These are phyloP conservation scores for Triticum urartu DNA, from an alignment of 176 grass and related monocot species.

Conservation along the genomic window DNA sequence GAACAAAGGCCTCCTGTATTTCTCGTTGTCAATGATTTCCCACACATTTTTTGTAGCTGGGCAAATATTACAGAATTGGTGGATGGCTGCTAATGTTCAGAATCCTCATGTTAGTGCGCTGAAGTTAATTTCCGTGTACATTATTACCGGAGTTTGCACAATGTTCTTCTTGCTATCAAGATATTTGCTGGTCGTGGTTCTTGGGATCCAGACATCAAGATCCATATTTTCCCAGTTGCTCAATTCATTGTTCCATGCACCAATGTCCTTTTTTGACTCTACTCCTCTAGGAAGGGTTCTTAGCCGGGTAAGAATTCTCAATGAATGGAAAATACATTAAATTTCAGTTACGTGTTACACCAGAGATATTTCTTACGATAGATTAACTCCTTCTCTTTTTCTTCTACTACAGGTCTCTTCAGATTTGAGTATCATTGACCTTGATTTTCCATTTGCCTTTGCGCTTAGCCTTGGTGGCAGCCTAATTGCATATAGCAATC, in stretches of 20 bases:
- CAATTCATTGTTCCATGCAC: conserved; percentile 71
- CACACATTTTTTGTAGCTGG: conserved; percentile 58
- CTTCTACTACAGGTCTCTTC: conserved; percentile 36
- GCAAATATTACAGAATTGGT: conserved; percentile 88
- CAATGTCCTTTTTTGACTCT: conserved; percentile 91
- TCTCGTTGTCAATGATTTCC: conserved; percentile 39
- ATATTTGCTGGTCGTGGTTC: conserved; percentile 45
- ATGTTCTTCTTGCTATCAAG: conserved; percentile 64
- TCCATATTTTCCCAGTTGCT: conserved; percentile 85
- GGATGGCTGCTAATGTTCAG: conserved; percentile 92
- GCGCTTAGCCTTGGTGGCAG: conserved; percentile 42
- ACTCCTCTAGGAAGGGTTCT: conserved; percentile 92
- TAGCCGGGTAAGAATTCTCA: conserved; percentile 67
- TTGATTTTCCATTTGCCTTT: conserved; percentile 44
- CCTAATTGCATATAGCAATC: conserved; percentile 67
- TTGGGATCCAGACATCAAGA: conserved; percentile 76
- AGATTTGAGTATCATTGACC: too few species aligned
- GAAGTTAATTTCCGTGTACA: conserved; percentile 72
- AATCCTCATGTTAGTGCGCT: conserved; percentile 61
- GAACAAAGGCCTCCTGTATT: conserved; percentile 74
- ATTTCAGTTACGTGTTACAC: neutral
- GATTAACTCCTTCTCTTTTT: too few species aligned
- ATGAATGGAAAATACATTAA: neutral
- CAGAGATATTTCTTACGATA: neutral
- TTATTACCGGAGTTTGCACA: conserved; percentile 55